A percentile compares a stretch with the other conserved stretches of the same genome.
phyloP scores from a whole-genome alignment of 345 rosid genomes.

The Salix dunnii region DNA sequence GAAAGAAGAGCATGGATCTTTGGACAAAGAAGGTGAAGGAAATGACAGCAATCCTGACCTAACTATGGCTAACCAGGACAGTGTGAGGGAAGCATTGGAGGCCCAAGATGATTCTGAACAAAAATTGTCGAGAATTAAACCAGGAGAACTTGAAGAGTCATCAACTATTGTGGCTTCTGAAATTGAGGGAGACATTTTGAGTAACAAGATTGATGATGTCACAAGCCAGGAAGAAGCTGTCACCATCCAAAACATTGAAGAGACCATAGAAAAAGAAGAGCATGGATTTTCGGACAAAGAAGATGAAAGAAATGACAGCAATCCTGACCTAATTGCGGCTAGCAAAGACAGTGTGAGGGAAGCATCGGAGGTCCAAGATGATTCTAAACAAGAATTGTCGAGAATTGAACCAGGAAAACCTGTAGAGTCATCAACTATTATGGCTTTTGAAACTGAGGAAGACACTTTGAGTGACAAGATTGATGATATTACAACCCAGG shows the following conservation, averaged over 20 bases:
- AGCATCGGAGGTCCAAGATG: not conserved
- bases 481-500: not conserved
- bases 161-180: not conserved
- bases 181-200: not conserved
- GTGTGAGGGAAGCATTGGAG: not conserved
- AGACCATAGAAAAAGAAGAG: not conserved
- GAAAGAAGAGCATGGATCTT: not conserved
- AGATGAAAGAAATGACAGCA: not conserved
- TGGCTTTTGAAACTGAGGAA: conserved; percentile 3
- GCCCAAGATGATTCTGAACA: too few species aligned
- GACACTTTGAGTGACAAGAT: not conserved
- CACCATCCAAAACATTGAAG: conserved; percentile 5
- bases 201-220: not conserved
- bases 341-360: not conserved
- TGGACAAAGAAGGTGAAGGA: not conserved
- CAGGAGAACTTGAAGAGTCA: conserved; percentile 5
- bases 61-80: not conserved
- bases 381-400: not conserved
- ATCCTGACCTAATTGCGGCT: not conserved
- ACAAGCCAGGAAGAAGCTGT: not conserved
- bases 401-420: conserved; percentile 4
- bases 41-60: not conserved
- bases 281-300: not conserved
- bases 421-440: conserved; percentile 3
- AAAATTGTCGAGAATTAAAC: not conserved